Conservation (phyloP, 192 early-diverging fungal genomes). For the Neocallimastix lanati region DNA sequence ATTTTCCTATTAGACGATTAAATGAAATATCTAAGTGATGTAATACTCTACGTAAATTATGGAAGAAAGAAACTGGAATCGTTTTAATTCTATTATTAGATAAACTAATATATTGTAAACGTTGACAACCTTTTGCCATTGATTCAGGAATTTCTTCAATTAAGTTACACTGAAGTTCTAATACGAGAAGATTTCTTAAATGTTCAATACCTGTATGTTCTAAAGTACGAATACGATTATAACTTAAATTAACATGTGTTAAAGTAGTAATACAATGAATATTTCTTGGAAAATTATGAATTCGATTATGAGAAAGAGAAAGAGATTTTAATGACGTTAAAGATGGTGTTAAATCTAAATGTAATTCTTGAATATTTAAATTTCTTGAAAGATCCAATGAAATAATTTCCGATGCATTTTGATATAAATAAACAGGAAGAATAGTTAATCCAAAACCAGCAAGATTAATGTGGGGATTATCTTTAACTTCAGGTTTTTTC, state of each 20-base stretch:
- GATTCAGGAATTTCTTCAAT: slow-evolving; percentile 48
- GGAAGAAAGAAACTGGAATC: slow-evolving; percentile 47
- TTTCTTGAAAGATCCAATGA: neutral
- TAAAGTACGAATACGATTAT: slow-evolving; percentile 51
- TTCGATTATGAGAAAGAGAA: neutral
- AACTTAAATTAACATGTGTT: slow-evolving; percentile 53
- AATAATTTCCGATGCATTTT: neutral
- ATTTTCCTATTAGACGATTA: slow-evolving; percentile 47
- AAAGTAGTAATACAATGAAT: slow-evolving; percentile 22
- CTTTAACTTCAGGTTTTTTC: neutral
- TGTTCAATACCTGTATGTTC: slow-evolving; percentile 42
- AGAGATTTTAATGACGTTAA: neutral
- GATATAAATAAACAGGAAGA: neutral
- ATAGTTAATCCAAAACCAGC: neutral
- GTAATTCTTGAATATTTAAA: neutral
- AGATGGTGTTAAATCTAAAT: neutral
- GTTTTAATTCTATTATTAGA: slow-evolving; percentile 60
- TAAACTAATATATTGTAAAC: slow-evolving; percentile 44
- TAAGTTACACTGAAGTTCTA: slow-evolving; percentile 54
- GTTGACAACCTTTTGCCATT: slow-evolving; percentile 29
- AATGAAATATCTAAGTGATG: slow-evolving; percentile 62
- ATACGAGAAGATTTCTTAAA: slow-evolving; percentile 31
- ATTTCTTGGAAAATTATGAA: neutral
- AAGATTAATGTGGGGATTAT: neutral
- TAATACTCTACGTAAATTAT: slow-evolving; percentile 17